phyloP scores from a whole-genome alignment of 2,329 filamentous ascomycete genomes.

The Cyanodermella asteris region DNA sequence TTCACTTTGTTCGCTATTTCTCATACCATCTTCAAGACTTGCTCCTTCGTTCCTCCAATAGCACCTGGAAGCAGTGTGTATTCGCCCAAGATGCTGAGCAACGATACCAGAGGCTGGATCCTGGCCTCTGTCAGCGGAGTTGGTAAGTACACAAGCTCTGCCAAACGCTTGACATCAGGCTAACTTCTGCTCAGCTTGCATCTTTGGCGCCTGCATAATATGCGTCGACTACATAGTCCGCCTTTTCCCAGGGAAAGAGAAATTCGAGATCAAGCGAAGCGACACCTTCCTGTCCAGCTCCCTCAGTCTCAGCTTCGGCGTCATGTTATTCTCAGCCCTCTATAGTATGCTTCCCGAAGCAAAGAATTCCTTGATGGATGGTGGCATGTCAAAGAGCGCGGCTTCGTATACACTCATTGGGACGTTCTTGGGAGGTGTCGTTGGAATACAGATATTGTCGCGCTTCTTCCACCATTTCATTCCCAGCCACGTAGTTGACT shows the following conservation, averaged over 20 bases:
- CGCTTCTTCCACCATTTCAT: constrained; percentile 23
- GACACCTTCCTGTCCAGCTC: constrained; percentile 73
- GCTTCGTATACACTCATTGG: constrained; percentile 32
- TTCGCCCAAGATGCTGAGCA: constrained; percentile 32
- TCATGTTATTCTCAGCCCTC: constrained; percentile 90
- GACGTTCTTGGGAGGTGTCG: constrained; percentile 25
- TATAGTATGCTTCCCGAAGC: constrained; percentile 86
- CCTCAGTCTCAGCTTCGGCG: constrained; percentile 78
- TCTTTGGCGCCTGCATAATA: constrained; percentile 63
- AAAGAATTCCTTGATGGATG: constrained; percentile 51
- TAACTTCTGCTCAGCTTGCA: constrained; percentile 19
- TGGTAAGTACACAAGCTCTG: constrained; percentile 22
- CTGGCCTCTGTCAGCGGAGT: constrained; percentile 68
- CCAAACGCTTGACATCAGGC: constrained; percentile 1
- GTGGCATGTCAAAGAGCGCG: constrained; percentile 40
- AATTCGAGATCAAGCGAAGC: constrained; percentile 77
- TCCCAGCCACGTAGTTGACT: constrained; percentile 27
- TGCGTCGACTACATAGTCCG: constrained; percentile 64
- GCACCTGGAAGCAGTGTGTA: background rate
- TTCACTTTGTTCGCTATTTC: no score
- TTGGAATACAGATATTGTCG: constrained; percentile 24
- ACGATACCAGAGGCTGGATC: constrained; percentile 84
- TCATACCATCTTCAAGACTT: no score
- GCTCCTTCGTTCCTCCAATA: no score
- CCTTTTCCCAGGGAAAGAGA: constrained; percentile 46